Evolutionary conservation across 108 stramenopile genomes (phyloP).

Genomic region (Pseudonitzschia pungens): DNA sequence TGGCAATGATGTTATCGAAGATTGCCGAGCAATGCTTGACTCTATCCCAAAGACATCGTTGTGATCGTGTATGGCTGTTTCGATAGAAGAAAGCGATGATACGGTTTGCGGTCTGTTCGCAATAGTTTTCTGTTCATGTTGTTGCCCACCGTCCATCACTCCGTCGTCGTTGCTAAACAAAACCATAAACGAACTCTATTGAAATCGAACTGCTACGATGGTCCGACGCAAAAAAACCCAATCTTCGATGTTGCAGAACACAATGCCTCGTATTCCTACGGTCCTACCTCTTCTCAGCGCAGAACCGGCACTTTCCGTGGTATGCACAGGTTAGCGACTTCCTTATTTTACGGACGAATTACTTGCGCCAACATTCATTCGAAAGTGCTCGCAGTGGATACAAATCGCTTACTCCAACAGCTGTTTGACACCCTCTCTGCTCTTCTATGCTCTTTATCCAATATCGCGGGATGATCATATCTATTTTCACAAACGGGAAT

Average conservation of each 20-base stretch:
- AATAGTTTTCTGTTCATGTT: not conserved
- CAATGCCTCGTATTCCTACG: no score
- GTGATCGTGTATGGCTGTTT: conserved; percentile 3
- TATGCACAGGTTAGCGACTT: no score
- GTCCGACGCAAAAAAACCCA: not conserved
- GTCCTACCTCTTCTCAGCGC: no score
- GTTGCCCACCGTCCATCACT: not conserved
- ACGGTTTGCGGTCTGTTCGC: conserved; percentile 5
- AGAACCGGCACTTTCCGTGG: no score
- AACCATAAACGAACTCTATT: not conserved
- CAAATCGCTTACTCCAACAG: no score
- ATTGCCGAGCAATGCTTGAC: conserved; percentile 2
- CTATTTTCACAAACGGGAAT: not conserved
- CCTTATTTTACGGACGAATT: no score
- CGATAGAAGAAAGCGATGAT: conserved; percentile 13
- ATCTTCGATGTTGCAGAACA: no score
- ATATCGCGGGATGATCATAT: not conserved
- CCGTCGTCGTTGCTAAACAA: not conserved
- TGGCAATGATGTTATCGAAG: conserved; percentile 3
- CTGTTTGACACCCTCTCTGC: no score
- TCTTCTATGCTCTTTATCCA: not conserved
- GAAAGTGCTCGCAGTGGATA: no score
- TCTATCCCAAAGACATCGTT: not conserved
- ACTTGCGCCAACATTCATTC: no score
- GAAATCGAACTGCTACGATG: not conserved